These are phyloP conservation scores for Diaporthe velutina DNA, from an alignment of 2,329 filamentous ascomycete genomes.

Conservation along the genomic window DNA sequence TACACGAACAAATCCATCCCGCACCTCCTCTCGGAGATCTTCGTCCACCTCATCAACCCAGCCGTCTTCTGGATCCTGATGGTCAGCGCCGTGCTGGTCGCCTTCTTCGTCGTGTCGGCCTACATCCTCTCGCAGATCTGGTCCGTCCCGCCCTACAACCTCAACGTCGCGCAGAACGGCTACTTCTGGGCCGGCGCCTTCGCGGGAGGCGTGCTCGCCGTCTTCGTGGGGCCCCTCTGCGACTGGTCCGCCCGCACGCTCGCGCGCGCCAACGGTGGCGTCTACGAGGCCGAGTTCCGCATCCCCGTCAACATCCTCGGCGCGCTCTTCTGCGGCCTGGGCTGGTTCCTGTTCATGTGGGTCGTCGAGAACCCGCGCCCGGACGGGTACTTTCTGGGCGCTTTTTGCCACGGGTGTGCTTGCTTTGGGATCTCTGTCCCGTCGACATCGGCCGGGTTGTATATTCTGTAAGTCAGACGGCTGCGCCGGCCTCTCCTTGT, in stretches of 20 bases:
- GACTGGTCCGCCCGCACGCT: conserved; percentile 42
- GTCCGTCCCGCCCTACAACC: conserved; percentile 46
- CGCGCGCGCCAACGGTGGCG: conserved; percentile 36
- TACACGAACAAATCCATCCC: conserved; percentile 39
- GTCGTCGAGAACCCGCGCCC: conserved; percentile 39
- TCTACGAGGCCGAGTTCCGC: conserved; percentile 44
- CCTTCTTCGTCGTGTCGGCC: conserved; percentile 40
- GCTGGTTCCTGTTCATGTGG: conserved; percentile 44
- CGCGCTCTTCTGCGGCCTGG: conserved; percentile 38
- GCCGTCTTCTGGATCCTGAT: conserved; percentile 44
- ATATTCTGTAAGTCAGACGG: conserved; percentile 47
- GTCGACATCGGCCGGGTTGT: conserved; percentile 45
- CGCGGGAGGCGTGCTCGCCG: conserved; percentile 54
- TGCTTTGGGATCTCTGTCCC: conserved; percentile 43
- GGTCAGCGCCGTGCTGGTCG: conserved; percentile 42
- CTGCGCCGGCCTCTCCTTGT: not conserved
- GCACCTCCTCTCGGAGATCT: conserved; percentile 40
- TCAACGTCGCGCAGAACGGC: conserved; percentile 54
- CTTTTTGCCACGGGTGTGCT: conserved; percentile 39
- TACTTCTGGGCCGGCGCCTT: conserved; percentile 57
- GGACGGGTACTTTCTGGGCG: conserved; percentile 39
- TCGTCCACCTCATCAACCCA: conserved; percentile 41
- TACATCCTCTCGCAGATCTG: conserved; percentile 43
- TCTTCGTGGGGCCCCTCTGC: conserved; percentile 44
- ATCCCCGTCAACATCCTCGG: conserved; percentile 42